Conservation (phyloP, 2,329 filamentous ascomycete species). For the Cercospora beticola region DNA sequence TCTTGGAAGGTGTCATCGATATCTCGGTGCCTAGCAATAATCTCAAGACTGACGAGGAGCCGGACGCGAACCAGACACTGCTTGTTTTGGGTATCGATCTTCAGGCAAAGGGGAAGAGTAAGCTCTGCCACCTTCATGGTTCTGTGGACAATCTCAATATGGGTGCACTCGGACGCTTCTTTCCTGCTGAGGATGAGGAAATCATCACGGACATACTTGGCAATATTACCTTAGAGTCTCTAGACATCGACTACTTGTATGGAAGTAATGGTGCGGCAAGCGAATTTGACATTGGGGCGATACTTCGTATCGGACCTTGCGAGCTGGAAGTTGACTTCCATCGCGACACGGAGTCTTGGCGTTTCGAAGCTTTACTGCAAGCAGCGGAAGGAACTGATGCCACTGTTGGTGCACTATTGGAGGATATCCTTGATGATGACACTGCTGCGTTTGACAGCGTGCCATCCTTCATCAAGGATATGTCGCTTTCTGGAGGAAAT, state of each 20-base stretch:
- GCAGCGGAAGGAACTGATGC: not conserved
- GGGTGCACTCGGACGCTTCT: not conserved
- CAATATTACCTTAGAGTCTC: not conserved
- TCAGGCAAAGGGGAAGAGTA: not conserved
- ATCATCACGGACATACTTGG: slow-evolving; percentile 6
- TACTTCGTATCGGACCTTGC: not conserved
- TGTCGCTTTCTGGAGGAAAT: not conserved
- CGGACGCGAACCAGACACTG: not conserved
- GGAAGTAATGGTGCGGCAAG: not conserved
- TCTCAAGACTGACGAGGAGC: not conserved
- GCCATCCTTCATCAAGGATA: not conserved
- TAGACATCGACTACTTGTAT: slow-evolving; percentile 7
- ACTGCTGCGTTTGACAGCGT: not conserved
- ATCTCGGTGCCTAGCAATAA: not conserved
- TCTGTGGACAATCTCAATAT: not conserved
- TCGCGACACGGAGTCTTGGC: not conserved
- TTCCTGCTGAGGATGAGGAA: not conserved
- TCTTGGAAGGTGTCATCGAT: slow-evolving; percentile 8
- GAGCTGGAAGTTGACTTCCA: not conserved
- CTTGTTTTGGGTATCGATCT: not conserved
- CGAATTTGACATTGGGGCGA: not conserved
- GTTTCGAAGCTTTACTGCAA: not conserved
- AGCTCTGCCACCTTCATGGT: not conserved
- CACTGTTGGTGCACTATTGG: not conserved
- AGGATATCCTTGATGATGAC: not conserved